Evolutionary conservation across 2,329 filamentous ascomycete genomes (phyloP), one percentile per base, ranked within the genome.

Genomic region (Ophiostoma australiae): DNA sequence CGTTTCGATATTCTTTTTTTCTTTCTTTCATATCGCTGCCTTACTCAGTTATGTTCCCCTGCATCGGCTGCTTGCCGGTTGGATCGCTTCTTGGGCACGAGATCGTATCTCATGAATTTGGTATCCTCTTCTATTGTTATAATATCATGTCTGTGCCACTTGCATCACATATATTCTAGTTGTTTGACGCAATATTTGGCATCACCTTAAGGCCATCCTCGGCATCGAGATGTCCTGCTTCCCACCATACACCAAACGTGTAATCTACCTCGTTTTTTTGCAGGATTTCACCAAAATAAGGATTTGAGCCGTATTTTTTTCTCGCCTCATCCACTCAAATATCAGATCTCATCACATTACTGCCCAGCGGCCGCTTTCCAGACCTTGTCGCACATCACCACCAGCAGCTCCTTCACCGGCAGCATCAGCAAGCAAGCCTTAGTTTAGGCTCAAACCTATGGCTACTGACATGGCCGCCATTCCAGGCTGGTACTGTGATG

Each of bases 41-140:
- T 48, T 48, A 7, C 23, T 44, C 4, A 5, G 13, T 44, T 20
- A 4, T 23, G 8, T 8, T 31, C 23, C 39, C 23, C 66, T 67
- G 66, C 66, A 48, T 67, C 66, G 66, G 66, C 66, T 48, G 23
- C 37, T 27, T 67, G 66, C 66, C 66, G 66, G 66, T 67, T 67
- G 66, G 66, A 44, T 67, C 66, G 39, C 66, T 67, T 67, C 37
- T 67, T 44, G 66, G 66, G 65, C 65, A 44, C 20, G 11, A 17
- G 65, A 67, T 67, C 39, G 39, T 44, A 44, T 27, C 66, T 13
- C 31, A 31, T 8, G 7, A 20, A 66, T 39, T 4, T 66, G 33
- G 27, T 27, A 58, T 15, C 17, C 52, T 20, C 17, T n/a, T 8
- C 44, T 2, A 20, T 20, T 20, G 8, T 27, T 58, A n/a, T 27